Base-by-base conservation (phyloP, 768 basidiomycete species). In the Agaricus blazei region DNA sequence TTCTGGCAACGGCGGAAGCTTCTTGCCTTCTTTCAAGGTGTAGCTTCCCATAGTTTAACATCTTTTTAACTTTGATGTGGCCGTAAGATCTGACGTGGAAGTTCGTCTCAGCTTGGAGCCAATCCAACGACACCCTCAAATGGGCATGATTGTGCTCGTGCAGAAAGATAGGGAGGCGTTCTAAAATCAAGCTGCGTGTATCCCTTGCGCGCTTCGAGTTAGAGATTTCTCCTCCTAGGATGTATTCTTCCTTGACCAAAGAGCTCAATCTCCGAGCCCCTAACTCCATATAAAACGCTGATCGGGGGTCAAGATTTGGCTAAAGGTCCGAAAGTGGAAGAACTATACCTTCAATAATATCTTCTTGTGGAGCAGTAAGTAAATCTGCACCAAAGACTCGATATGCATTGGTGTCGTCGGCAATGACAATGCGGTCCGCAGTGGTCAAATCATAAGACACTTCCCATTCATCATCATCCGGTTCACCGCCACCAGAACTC, bases 111-210 rank as follows among this genome's bases (percentile, higher is more conserved):
- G 76, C 72, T 19, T 77, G 82, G 28, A 92, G 70, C 89, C 89
- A 92, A 42, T 73, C 75, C 58, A 79, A 81, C 1, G 86, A 76
- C 8, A 90, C 78, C 37, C 73, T 74, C 0, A 83, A 81, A 23
- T 75, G 77, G 0, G 85, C 72, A 65, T 88, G 86, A 0, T 81
- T 83, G 53, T 94, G 89, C 63, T 98, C 96, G 51, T 96, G 88
- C 4, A 98, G 76, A 73, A 98, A 98, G 29, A 99, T 72, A 0
- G 95, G 91, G 19, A 97, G 72, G 31, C 95, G 75, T 69, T 98
- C 90, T 27, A 96, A 70, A 11, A 94, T 83, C 37, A 92, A 74
- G 2, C 74, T 62, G 2, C 83, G 82, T 9, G 77, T 78, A 9
- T 86, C 82, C 1, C 64, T 60, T 2, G 84, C 79, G 26, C 70